Percentiles rank a stretch among this genome's conserved stretches.
phyloP scores from a whole-genome alignment of 2,329 filamentous ascomycete genomes.

The Thermoascus crustaceus region DNA sequence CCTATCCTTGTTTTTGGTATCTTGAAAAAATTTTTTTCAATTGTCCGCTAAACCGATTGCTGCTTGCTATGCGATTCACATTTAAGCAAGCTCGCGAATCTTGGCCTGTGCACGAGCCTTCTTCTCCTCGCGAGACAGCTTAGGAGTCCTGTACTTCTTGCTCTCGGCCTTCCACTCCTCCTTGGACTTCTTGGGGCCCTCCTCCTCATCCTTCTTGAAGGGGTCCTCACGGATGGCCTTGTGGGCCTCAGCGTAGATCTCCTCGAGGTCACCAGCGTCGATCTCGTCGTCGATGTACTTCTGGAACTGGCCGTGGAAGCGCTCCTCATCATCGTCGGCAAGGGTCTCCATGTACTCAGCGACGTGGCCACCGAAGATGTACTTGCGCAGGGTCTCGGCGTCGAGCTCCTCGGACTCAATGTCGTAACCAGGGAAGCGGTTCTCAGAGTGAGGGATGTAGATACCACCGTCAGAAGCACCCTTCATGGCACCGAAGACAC shows the following conservation, averaged over 20 bases:
- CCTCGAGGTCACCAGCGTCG: constrained; percentile 94
- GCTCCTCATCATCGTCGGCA: constrained; percentile 99
- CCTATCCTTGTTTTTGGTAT: too few species aligned
- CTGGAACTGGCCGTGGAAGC: constrained; percentile 96
- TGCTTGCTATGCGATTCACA: constrained; percentile 7
- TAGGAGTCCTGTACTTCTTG: constrained; percentile 72
- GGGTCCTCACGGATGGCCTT: constrained; percentile 95
- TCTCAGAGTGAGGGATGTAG: constrained; percentile 95
- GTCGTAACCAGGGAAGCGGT: constrained; percentile 98
- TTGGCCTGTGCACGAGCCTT: constrained; percentile 75
- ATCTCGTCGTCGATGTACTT: constrained; percentile 96
- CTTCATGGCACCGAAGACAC: constrained; percentile 99
- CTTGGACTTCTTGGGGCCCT: constrained; percentile 86
- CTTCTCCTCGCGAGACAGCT: constrained; percentile 79
- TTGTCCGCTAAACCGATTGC: neutral
- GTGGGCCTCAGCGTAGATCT: constrained; percentile 91
- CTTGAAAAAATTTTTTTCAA: neutral
- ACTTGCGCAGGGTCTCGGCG: constrained; percentile 92
- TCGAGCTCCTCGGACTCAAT: constrained; percentile 97
- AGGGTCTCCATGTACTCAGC: constrained; percentile 99
- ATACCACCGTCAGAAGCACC: constrained; percentile 97
- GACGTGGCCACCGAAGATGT: constrained; percentile 98
- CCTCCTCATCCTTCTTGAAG: constrained; percentile 78
- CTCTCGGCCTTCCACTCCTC: constrained; percentile 94
- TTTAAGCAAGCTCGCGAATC: constrained; percentile 66